Evolutionary conservation across 495 filamentous ascomycete genomes (phyloP), one percentile per base, ranked within the genome.

Genomic region (Aspergillus cristatus): DNA sequence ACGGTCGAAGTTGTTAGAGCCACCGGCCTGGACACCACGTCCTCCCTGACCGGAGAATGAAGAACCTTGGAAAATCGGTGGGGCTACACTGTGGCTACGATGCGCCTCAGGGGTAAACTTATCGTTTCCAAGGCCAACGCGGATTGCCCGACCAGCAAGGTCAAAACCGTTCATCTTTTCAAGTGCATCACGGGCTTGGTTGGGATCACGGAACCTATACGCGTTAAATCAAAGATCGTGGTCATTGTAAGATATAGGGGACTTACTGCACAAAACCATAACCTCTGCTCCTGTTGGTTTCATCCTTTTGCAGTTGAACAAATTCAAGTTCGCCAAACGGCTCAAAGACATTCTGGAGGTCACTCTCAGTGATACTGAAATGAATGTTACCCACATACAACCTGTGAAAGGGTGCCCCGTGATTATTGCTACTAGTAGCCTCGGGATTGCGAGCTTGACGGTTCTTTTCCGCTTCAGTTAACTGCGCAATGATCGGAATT

Each of bases 91-190:
- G 46, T 61, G 48, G 52, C 80, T 77, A 63, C 88, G 85, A 71
- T 88, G 88, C 62, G 88, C 90, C 68, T 96, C 91, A 46, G 88
- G 84, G 69, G 91, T 97, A 65, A 97, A 99, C 83, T 97, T 97
- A 84, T 99, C 93, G 70, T 94, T 99, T 65, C 93, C 93, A 72
- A 99, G 87, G 61, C 93, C 93, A 65, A 99, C 93, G 54, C 93
- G 86, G 55, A 99, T 97, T 38, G 86, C 86, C 53, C 93, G 88
- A 66, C 89, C 89, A 55, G 90, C 93, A 55, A 99, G 83, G 62
- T 97, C 93, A 68, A 95, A 99, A 34, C 89, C 88, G 67, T 99
- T 99, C 91, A 99, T 96, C 66, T 95, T 91, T 64, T 96, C 86
- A 37, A 99, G 71, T 34, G 93, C 93, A 55, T 94, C 86, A 42